Percentiles rank a stretch among this genome's conserved stretches.
Conservation (phyloP, 2,329 filamentous ascomycete species). For the Neonectria magnoliae region DNA sequence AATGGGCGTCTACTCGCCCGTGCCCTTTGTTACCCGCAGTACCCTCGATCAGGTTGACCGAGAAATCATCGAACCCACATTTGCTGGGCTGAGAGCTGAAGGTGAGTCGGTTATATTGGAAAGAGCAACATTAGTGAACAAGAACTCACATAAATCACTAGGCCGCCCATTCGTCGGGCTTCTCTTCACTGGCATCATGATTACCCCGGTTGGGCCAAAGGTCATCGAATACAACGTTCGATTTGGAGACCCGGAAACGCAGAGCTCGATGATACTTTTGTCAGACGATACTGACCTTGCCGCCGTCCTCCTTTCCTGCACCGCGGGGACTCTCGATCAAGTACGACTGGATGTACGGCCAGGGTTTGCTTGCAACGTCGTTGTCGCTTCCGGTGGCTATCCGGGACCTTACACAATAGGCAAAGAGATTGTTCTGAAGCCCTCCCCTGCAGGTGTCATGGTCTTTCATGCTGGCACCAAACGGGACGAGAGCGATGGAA, state of each 20-base stretch:
- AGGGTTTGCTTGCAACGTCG: constrained; percentile 81
- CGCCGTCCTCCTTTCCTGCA: constrained; percentile 83
- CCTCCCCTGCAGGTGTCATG: constrained; percentile 60
- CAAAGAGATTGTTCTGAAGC: constrained; percentile 58
- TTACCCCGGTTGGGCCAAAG: constrained; percentile 78
- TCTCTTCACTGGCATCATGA: constrained; percentile 86
- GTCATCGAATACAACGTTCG: constrained; percentile 90
- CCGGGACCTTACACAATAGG: constrained; percentile 83
- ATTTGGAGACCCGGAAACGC: constrained; percentile 89
- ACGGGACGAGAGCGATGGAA: constrained; percentile 56
- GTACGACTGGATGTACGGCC: constrained; percentile 70
- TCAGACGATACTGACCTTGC: constrained; percentile 81
- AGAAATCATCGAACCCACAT: constrained; percentile 69
- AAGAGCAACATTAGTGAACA: no score
- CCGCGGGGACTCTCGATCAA: constrained; percentile 74
- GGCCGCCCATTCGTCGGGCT: constrained; percentile 68
- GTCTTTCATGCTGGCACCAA: constrained; percentile 90
- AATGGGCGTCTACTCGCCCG: constrained; percentile 79
- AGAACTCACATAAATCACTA: not conserved
- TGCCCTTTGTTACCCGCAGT: constrained; percentile 62
- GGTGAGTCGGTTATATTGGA: no score
- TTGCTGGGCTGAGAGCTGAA: constrained; percentile 69
- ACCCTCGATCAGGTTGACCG: constrained; percentile 67
- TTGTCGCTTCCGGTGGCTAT: constrained; percentile 87
- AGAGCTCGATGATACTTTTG: constrained; percentile 81